Percentiles rank a stretch among this genome's conserved stretches.
These are phyloP conservation scores for Phytophthora tentaculata DNA, from an alignment of 352 stramenopile species.

Conservation along the genomic window DNA sequence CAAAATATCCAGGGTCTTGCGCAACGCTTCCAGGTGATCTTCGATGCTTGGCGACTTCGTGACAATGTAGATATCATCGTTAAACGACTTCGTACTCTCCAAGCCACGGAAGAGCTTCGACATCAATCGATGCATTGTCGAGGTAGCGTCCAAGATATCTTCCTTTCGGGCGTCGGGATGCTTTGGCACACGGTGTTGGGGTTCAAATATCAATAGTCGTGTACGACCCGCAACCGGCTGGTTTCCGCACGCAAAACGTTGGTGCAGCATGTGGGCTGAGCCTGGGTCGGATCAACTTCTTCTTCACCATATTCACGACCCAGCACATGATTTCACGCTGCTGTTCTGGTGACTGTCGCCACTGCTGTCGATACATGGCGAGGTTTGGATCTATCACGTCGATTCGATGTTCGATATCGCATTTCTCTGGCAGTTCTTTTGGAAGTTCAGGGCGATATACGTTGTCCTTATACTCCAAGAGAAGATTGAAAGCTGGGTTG, in stretches of 20 bases:
- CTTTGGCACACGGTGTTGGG: background rate
- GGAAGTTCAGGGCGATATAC: background rate
- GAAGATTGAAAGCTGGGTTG: background rate
- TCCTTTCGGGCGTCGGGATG: background rate
- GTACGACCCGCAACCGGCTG: background rate
- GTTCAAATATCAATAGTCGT: background rate
- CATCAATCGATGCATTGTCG: conserved; percentile 8
- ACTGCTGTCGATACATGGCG: background rate
- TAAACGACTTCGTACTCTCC: conserved; percentile 7
- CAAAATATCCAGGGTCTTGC: conserved; percentile 7
- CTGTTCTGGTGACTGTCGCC: background rate
- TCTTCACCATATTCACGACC: background rate
- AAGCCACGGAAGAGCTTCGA: conserved; percentile 1
- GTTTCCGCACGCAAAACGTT: background rate
- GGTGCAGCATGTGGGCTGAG: background rate
- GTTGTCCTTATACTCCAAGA: background rate
- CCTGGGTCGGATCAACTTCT: background rate
- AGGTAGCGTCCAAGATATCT: background rate
- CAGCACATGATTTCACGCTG: background rate
- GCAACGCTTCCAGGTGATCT: conserved; percentile 1
- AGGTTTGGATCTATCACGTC: background rate
- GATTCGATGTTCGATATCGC: background rate
- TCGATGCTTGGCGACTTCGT: conserved; percentile 1
- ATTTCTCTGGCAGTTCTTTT: background rate
- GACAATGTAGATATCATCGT: conserved; percentile 12